Evolutionary conservation across 805 yeast genomes (phyloP).

Genomic region (Komagataella pseudopastoris): DNA sequence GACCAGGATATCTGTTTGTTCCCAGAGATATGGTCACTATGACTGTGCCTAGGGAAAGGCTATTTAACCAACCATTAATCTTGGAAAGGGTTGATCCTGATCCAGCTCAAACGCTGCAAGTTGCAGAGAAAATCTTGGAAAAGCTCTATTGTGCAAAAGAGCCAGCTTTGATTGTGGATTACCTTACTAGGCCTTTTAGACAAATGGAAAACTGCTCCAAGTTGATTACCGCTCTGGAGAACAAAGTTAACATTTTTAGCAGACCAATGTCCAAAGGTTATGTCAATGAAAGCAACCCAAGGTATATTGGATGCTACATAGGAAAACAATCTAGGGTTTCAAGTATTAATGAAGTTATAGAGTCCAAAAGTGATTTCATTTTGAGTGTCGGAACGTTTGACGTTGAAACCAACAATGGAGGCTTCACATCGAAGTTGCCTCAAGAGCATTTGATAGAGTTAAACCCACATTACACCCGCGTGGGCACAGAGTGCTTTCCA

Average conservation of each 20-base stretch:
- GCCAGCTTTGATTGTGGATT: constrained; percentile 65
- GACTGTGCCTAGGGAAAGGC: not conserved
- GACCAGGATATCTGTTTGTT: constrained; percentile 74
- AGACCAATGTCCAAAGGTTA: constrained; percentile 17
- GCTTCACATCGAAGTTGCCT: constrained; percentile 2
- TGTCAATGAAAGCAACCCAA: constrained; percentile 20
- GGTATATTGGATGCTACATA: constrained; percentile 7
- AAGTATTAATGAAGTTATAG: not conserved
- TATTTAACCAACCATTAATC: constrained; percentile 4
- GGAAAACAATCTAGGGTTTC: not conserved
- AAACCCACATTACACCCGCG: not conserved
- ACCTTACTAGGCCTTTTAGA: constrained; percentile 25
- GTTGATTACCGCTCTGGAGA: constrained; percentile 14
- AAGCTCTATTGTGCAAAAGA: constrained; percentile 35
- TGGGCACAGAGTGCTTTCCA: not conserved
- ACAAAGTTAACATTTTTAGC: constrained; percentile 19
- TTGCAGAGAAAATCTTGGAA: constrained; percentile 32
- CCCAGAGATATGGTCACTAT: constrained; percentile 48
- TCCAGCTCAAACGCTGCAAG: constrained; percentile 9
- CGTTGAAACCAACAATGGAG: constrained; percentile 5
- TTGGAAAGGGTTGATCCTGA: not conserved
- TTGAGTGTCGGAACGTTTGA: constrained; percentile 17
- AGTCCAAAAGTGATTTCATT: constrained; percentile 14
- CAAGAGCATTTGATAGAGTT: not conserved
- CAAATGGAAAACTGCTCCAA: constrained; percentile 10